Conservation (phyloP, 75 land plant genomes). For the Ceratopteris richardii region DNA sequence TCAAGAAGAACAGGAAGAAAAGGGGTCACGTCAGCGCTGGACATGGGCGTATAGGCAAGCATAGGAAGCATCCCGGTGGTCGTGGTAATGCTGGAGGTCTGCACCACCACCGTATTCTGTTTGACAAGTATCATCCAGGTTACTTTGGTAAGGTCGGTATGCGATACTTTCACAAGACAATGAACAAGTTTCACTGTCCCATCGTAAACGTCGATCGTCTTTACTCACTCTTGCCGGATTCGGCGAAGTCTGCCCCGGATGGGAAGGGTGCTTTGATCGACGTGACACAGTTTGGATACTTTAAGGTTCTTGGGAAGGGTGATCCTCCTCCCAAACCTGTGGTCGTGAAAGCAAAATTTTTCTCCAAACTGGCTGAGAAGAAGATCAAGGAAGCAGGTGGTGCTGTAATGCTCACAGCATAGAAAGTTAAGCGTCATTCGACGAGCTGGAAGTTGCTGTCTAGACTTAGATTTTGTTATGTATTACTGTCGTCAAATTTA, state of each 20-base stretch:
- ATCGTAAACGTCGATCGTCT: conserved; percentile 51
- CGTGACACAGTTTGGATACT: conserved; percentile 40
- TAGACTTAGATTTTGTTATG: no score
- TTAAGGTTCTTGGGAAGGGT: conserved; percentile 48
- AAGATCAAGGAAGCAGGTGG: conserved; percentile 41
- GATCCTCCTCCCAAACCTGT: conserved; percentile 15
- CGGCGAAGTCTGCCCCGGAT: conserved; percentile 25
- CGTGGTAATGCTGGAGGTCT: conserved; percentile 57
- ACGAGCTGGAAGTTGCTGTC: no score
- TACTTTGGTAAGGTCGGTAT: conserved; percentile 66
- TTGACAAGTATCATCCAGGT: conserved; percentile 58
- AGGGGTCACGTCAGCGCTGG: conserved; percentile 49
- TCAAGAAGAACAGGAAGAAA: conserved; percentile 53
- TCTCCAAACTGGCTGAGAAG: conserved; percentile 44
- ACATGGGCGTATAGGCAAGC: conserved; percentile 54
- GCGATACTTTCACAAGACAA: no score
- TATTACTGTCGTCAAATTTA: no score
- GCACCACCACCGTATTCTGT: conserved; percentile 56
- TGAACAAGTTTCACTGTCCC: conserved; percentile 43
- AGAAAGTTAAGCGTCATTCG: no score
- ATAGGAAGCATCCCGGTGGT: conserved; percentile 57
- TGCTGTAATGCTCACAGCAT: conserved; percentile 31
- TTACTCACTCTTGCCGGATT: conserved; percentile 40
- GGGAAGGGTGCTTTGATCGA: conserved; percentile 29
- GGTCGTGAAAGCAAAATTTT: conserved; percentile 36